phyloP scores from a whole-genome alignment of 371 early-diverging fungal species.

The Lichtheimia ramosa region DNA sequence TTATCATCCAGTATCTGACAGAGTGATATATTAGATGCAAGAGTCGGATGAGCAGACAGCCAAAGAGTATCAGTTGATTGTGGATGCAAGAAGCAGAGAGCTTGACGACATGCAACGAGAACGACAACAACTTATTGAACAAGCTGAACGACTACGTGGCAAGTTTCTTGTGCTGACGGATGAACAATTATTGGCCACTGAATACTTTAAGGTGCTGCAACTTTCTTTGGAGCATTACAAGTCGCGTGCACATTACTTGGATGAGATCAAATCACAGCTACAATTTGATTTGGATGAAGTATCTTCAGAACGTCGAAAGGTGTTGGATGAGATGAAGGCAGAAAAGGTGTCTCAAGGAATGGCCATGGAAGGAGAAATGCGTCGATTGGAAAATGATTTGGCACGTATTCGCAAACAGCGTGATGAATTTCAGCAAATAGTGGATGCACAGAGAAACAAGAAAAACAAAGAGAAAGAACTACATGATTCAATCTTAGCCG shows the following conservation, averaged over 20 bases:
- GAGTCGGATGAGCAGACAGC: slow-evolving; percentile 23
- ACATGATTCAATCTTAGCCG: slow-evolving; percentile 16
- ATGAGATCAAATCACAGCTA: slow-evolving; percentile 24
- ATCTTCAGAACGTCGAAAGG: slow-evolving; percentile 16
- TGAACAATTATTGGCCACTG: slow-evolving; percentile 49
- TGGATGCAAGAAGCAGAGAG: slow-evolving; percentile 66
- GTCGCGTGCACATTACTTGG: slow-evolving; percentile 29
- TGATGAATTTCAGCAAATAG: slow-evolving; percentile 28
- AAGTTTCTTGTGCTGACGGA: slow-evolving; percentile 44
- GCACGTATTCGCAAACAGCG: slow-evolving; percentile 76
- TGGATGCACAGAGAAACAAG: slow-evolving; percentile 23
- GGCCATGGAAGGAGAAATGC: slow-evolving; percentile 67
- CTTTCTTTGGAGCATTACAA: slow-evolving; percentile 49
- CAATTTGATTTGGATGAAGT: slow-evolving; percentile 22
- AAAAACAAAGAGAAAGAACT: slow-evolving; percentile 19
- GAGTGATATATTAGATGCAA: no score
- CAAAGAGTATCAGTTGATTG: slow-evolving; percentile 41
- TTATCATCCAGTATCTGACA: no score
- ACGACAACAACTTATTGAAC: slow-evolving; percentile 55
- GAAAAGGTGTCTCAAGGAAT: slow-evolving; percentile 25
- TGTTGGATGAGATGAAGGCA: slow-evolving; percentile 25
- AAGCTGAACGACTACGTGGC: slow-evolving; percentile 53
- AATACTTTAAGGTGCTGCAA: slow-evolving; percentile 56
- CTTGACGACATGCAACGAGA: slow-evolving; percentile 72
- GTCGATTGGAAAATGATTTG: slow-evolving; percentile 75